Evolutionary conservation across 495 filamentous ascomycete genomes (phyloP), one percentile per base, ranked within the genome.

Genomic region (Hypoxylon fragiforme): DNA sequence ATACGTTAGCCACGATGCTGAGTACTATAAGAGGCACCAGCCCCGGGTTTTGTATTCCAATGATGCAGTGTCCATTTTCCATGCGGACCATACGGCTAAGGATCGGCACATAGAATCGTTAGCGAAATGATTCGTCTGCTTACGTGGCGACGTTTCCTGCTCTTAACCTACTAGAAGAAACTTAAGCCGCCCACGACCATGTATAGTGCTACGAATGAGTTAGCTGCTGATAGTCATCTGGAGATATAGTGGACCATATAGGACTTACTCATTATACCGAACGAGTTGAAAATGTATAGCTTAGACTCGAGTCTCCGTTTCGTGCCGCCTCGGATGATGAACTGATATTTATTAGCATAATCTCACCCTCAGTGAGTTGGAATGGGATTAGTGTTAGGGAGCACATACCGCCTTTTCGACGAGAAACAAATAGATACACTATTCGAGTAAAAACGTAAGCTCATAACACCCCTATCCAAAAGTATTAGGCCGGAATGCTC

Each of bases 381-480:
- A 8, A 39, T 13, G 12, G n/a, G n/a, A n/a, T n/a, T n/a, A n/a
- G n/a, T n/a, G n/a, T n/a, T n/a, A n/a, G 26, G 3, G 19, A 19
- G 0, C 0, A 49, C 76, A 46, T 69, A 81, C 79, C 22, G 70
- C 75, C 62, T 79, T 80, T 58, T 81, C 79, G 0, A 78, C 77
- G 15, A 80, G 59, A 45, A 81, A 81, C 28, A 73, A 54, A 63
- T 82, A 82, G 21, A 81, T 76, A 22, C 81, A 58, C 77, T 79
- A 38, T 39, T 19, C 34, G 35, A 3, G 24, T 12, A 21, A 21
- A 28, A 44, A 31, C 3, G 34, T 54, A 9, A 63, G 57, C 41
- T 53, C 40, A 41, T 11, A 14, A 7, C 16, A 1, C 20, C 28
- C 4, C n/a, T 35, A 15, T 9, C 11, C 14, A 5, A 35, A 9